A percentile compares a stretch with the other conserved stretches of the same genome.
Conservation (phyloP, 805 yeast species). For the Ogataea neopini region DNA sequence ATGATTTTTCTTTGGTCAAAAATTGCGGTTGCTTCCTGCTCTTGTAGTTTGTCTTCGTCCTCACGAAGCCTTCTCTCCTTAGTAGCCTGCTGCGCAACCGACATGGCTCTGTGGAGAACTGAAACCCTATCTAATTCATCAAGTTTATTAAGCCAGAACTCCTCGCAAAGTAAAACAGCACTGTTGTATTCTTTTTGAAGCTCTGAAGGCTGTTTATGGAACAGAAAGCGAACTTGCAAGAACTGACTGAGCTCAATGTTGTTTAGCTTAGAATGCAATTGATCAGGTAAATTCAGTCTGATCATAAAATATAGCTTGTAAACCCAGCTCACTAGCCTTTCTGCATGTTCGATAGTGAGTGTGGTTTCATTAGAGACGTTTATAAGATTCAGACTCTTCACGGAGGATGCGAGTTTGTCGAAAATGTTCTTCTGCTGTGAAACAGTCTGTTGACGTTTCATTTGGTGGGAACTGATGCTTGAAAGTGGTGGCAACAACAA, state of each 20-base stretch:
- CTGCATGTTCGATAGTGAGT: slow-evolving; percentile 13
- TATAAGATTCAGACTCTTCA: slow-evolving; percentile 10
- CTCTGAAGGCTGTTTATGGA: slow-evolving; percentile 6
- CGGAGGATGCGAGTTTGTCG: slow-evolving; percentile 9
- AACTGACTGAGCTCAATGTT: slow-evolving; percentile 16
- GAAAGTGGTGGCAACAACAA: slow-evolving; percentile 20
- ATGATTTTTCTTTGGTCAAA: slow-evolving; percentile 19
- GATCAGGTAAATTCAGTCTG: slow-evolving; percentile 7
- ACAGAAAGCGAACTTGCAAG: slow-evolving; percentile 11
- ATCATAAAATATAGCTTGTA: slow-evolving; percentile 17
- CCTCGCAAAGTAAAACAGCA: slow-evolving; percentile 11
- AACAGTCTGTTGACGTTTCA: background rate
- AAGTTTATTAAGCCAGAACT: slow-evolving; percentile 2
- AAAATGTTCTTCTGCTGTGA: slow-evolving; percentile 8
- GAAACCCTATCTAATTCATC: slow-evolving; percentile 7
- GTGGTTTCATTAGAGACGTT: background rate
- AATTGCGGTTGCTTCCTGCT: slow-evolving; percentile 4
- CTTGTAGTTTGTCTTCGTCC: slow-evolving; percentile 10
- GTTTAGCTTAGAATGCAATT: slow-evolving; percentile 8
- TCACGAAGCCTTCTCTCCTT: slow-evolving; percentile 11
- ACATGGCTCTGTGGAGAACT: slow-evolving; percentile 9
- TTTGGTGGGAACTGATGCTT: slow-evolving; percentile 7
- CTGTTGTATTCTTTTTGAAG: slow-evolving; percentile 16
- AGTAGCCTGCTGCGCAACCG: slow-evolving; percentile 25
- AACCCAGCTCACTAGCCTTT: slow-evolving; percentile 25